Base-by-base conservation (phyloP, 83 land plant species). In the Diphasiastrum complanatum region DNA sequence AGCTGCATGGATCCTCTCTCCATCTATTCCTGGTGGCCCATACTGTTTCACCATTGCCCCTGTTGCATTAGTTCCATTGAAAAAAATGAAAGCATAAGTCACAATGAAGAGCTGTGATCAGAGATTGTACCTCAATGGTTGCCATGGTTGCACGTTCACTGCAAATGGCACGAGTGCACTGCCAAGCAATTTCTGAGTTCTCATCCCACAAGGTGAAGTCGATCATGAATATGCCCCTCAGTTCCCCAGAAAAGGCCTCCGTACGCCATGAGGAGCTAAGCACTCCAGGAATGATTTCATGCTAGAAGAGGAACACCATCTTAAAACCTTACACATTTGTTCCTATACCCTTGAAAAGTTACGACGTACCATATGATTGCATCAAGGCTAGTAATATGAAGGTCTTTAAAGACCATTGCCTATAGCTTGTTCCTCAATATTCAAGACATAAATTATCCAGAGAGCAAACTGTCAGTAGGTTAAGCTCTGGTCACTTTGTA, bases 171-270 rank as follows among this genome's bases (percentile, higher is more conserved):
- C 46, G n/a, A 11, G 59, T 37, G 59, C 59, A 52, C 26, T 65
- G 68, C 68, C 68, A 65, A 33, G 68, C 68, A 22, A 65, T 65
- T 36, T 65, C 68, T 23, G 28, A 34, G 12, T 33, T 33, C 12
- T 54, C 60, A 40, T 65, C 68, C 68, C 68, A 65, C 19, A 65
- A 59, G 18, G 68, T 52, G 45, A 65, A 65, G 34, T 65, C 68
- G 23, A 65, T 22, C 68, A 65, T 65, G 16, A 51, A 65, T 3
- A 65, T 59, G 4, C 68, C 68, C 16, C 61, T 24, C 10, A 65
- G 61, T 25, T 51, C 59, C 11, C 68, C 68, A n/a, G 68, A 65
- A 26, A 65, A 65, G 27, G 48, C 43, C 52, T 65, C 68, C 16
- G 59, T 27, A 4, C 46, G 40, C 68, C 68, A 65, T 0, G 60